Evolutionary conservation across 129 eudicot species (phyloP), one percentile per base, ranked within the genome.

Genomic region (Tagetes patula): DNA sequence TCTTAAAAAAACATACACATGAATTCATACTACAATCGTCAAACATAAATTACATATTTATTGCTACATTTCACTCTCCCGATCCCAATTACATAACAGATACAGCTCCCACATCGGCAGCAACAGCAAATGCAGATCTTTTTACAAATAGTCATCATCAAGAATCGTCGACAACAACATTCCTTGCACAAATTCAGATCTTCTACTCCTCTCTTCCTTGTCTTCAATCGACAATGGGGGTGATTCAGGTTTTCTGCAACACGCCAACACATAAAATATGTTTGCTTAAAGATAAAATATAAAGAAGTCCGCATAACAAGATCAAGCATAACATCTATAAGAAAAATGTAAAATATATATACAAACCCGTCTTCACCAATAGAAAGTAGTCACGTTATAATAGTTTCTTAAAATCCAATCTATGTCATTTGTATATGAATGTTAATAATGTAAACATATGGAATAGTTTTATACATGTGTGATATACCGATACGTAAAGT

Each of bases 131-230:
- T 52, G 62, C 41, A 70, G 83, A 82, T 39, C 8, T 67, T 53
- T 77, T 71, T 72, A 78, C 82, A 78, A 78, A 32, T 65, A 80
- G 42, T 85, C 85, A 63, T 88, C 94, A 30, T 83, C 85, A 62
- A 92, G 83, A 70, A 92, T 87, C 4, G 88, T 85, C 63, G 96
- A 92, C 79, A 89, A 40, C 69, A 92, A 69, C 84, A 92, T 73
- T 47, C 90, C 96, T 50, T 89, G 96, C 77, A 87, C 96, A 72
- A 92, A 87, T 48, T 83, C 87, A 3, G 89, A 85, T 68, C 95
- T 92, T 80, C 73, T 89, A 48, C 89, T 72, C 87, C 86, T 92
- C 87, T 92, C 98, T 74, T 92, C 87, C 68, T 87, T 81, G 77
- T 92, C 98, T 78, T 92, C 87, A 40, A 70, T 76, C 4, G 96